These are phyloP conservation scores for Aspergillus luchuensis DNA, from an alignment of 2,329 filamentous ascomycete genomes.

Conservation along the genomic window DNA sequence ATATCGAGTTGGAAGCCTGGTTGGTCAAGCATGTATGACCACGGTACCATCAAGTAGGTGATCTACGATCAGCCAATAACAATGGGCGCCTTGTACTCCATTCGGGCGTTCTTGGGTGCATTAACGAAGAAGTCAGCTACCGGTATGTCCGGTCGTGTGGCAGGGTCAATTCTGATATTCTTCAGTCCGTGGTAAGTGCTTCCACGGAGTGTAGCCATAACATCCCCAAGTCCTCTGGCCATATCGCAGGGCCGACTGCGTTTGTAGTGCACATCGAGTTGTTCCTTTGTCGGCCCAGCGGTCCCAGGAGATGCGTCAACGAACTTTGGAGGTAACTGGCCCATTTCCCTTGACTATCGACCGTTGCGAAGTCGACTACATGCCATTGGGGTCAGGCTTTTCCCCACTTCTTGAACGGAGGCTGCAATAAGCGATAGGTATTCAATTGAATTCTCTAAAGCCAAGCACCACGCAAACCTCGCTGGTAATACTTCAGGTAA, in stretches of 20 bases:
- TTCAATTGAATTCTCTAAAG: not conserved
- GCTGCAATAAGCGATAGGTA: constrained; percentile 20
- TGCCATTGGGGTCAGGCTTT: constrained; percentile 38
- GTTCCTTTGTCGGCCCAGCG: constrained; percentile 30
- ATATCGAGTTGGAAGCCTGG: constrained; percentile 46
- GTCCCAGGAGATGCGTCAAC: constrained; percentile 36
- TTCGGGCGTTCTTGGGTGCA: constrained; percentile 44
- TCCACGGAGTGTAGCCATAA: constrained; percentile 44
- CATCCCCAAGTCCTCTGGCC: constrained; percentile 29
- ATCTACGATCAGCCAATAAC: constrained; percentile 48
- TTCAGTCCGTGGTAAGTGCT: constrained; percentile 30
- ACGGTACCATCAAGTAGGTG: constrained; percentile 43
- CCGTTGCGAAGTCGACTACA: constrained; percentile 44
- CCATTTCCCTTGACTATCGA: constrained; percentile 44
- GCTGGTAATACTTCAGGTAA: no score
- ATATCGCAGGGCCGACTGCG: constrained; percentile 39
- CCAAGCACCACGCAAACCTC: not conserved
- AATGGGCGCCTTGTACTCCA: constrained; percentile 42
- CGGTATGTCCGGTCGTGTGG: constrained; percentile 42
- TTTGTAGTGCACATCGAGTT: constrained; percentile 40
- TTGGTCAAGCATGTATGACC: constrained; percentile 45
- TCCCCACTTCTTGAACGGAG: constrained; percentile 41
- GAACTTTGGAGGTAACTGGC: constrained; percentile 29
- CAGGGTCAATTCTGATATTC: constrained; percentile 23
- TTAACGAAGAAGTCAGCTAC: constrained; percentile 51